Evolutionary conservation across 2,329 filamentous ascomycete species (phyloP).

Genomic region (Zopfia rhizophila): DNA sequence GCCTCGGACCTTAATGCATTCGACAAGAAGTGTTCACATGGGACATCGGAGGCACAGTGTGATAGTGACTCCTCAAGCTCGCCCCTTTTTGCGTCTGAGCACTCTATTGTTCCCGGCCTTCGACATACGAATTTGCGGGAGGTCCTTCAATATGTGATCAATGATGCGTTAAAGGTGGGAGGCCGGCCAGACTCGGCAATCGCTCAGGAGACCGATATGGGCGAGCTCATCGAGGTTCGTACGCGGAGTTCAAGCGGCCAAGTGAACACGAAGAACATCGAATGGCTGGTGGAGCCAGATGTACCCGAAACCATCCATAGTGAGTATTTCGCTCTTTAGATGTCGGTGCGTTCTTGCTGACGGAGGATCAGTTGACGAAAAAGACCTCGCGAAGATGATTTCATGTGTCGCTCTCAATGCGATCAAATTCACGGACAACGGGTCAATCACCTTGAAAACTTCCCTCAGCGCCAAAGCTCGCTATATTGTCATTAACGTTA

Average conservation of each 20-base stretch:
- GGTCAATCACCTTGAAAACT: conserved; percentile 67
- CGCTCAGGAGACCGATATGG: conserved; percentile 57
- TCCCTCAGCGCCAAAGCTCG: conserved; percentile 62
- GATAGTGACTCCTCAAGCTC: conserved; percentile 37
- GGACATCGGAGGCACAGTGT: conserved; percentile 31
- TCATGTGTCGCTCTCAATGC: conserved; percentile 74
- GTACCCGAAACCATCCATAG: conserved; percentile 65
- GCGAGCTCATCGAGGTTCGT: conserved; percentile 61
- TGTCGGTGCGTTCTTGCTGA: conserved; percentile 8
- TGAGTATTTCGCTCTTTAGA: conserved; percentile 27
- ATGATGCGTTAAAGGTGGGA: conserved; percentile 63
- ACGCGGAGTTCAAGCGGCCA: conserved; percentile 57
- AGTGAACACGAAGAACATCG: conserved; percentile 58
- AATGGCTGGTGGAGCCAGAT: conserved; percentile 61
- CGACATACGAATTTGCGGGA: conserved; percentile 61
- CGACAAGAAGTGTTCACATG: conserved; percentile 36
- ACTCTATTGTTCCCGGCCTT: conserved; percentile 58
- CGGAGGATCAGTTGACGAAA: conserved; percentile 63
- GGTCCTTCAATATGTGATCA: conserved; percentile 63
- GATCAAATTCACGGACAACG: conserved; percentile 75
- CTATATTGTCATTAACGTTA: conserved; percentile 69
- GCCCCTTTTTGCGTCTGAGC: conserved; percentile 48
- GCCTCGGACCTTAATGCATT: conserved; percentile 26
- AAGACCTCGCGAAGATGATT: conserved; percentile 71
- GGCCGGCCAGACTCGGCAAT: conserved; percentile 64